phyloP scores from a whole-genome alignment of 768 basidiomycete genomes.

The Favolaschia claudopus region DNA sequence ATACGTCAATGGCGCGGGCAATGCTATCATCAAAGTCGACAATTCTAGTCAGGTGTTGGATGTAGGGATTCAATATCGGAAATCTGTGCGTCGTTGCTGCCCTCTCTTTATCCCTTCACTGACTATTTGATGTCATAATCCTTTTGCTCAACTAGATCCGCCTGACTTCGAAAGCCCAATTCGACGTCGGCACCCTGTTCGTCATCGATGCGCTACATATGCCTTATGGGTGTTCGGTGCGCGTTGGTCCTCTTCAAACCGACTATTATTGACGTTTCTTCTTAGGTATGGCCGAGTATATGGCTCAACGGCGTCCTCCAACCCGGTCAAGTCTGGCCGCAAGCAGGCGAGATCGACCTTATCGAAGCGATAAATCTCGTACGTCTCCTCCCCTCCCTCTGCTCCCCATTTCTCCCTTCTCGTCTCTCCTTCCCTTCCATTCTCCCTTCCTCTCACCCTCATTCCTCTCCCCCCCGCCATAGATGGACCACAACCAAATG shows the following conservation, averaged over 20 bases:
- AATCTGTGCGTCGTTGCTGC: constrained; percentile 23
- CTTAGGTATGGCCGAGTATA: constrained; percentile 56
- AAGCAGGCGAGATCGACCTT: constrained; percentile 55
- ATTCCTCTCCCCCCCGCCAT: too few relatives aligned
- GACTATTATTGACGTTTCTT: background rate
- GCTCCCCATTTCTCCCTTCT: background rate
- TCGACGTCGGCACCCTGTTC: constrained; percentile 52
- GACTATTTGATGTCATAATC: too few relatives aligned
- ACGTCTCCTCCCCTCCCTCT: background rate
- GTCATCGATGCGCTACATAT: constrained; percentile 55
- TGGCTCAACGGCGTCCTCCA: constrained; percentile 48
- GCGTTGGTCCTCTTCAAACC: constrained; percentile 17
- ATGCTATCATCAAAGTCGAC: constrained; percentile 79
- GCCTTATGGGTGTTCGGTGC: constrained; percentile 60
- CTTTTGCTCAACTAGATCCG: background rate
- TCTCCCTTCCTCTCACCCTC: background rate
- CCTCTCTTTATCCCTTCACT: background rate
- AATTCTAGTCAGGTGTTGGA: constrained; percentile 49
- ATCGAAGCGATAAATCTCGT: constrained; percentile 26
- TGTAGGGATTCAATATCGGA: constrained; percentile 19
- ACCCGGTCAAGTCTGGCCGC: constrained; percentile 50
- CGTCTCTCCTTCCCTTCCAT: too few relatives aligned
- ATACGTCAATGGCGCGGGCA: constrained; percentile 65
- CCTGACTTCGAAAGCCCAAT: constrained; percentile 39
- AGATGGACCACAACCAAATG: constrained; percentile 25